These are phyloP conservation scores for Musa schizocarpa DNA, from an alignment of 176 grass and related monocot species.

Conservation along the genomic window DNA sequence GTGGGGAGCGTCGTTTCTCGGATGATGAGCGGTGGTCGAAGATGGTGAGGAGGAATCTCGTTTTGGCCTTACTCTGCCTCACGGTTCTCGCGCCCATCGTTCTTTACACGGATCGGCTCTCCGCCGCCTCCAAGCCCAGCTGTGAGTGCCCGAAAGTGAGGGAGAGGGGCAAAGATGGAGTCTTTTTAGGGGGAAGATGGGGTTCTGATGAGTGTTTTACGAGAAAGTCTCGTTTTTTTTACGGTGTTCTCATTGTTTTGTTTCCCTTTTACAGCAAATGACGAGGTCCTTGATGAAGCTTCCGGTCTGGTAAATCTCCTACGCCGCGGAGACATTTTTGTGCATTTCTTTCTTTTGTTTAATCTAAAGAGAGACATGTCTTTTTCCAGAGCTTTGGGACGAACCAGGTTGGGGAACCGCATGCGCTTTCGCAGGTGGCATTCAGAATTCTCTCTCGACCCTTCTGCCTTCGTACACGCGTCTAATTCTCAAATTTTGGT, in stretches of 20 bases:
- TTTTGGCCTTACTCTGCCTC: constrained; percentile 31
- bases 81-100: constrained; percentile 39
- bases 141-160: constrained; percentile 11
- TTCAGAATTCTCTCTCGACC: background rate
- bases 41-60: constrained; percentile 32
- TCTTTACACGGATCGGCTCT: constrained; percentile 46
- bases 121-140: constrained; percentile 20
- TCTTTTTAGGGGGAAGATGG: background rate
- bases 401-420: constrained; percentile 19
- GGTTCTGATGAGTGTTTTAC: background rate
- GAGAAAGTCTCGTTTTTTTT: background rate
- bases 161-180: background rate
- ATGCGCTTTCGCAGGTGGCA: constrained; percentile 25
- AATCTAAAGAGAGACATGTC: background rate
- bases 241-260: background rate
- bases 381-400: constrained; percentile 19
- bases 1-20: background rate
- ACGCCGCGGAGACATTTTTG: too few relatives aligned
- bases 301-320: constrained; percentile 25
- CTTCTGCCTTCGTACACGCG: background rate
- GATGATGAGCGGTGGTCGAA: background rate
- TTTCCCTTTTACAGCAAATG: constrained; percentile 19
- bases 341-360: background rate
- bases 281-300: constrained; percentile 19
- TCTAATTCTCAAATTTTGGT: background rate